Evolutionary conservation across 352 stramenopile genomes (phyloP), one percentile per base, ranked within the genome.

Genomic region (Phytophthora podocarpi): DNA sequence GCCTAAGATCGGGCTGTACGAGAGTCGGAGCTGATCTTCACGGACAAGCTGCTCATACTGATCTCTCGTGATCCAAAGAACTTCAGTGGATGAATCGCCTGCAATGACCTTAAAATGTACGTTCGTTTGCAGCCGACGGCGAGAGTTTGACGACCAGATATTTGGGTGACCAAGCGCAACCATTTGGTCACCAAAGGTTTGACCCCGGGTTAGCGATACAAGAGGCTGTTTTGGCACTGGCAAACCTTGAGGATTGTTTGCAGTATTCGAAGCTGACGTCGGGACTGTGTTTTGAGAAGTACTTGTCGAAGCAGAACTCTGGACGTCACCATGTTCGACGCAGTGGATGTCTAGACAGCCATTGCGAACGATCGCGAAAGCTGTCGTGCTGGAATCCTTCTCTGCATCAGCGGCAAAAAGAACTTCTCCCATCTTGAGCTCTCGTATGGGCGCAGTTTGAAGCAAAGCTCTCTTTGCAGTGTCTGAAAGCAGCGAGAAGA

Each of bases 111-210:
- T 67, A 28, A 84, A 72, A 4, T 36, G 34, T 32, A 35, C 20
- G 1, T 26, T 70, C 50, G 27, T 56, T 18, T 43, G 43, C 45
- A 34, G 48, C 24, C 23, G 47, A 13, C 52, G 59, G 10, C 47
- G 58, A 21, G 37, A 35, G 41, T 59, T 59, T 16, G 35, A 46
- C 1, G 42, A 35, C 59, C 62, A 83, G 4, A 70, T 58, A 24
- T 67, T 58, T 31, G 72, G 32, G 12, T 82, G 72, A 1, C 53
- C 68, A 13, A 90, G 78, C 0, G 71, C 74, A n/a, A 88, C 20
- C 30, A 68, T 72, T 58, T 90, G 80, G 42, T 88, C 78, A 6
- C 80, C 80, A 20, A 88, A 74, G 0, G 71, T 73, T 26, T 87
- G 80, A 3, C 76, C 80, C 23, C 72, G 55, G 3, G 55, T 49